These are phyloP conservation scores for Blastosporella zonata DNA, from an alignment of 1,284 basidiomycete species.

Conservation along the genomic window DNA sequence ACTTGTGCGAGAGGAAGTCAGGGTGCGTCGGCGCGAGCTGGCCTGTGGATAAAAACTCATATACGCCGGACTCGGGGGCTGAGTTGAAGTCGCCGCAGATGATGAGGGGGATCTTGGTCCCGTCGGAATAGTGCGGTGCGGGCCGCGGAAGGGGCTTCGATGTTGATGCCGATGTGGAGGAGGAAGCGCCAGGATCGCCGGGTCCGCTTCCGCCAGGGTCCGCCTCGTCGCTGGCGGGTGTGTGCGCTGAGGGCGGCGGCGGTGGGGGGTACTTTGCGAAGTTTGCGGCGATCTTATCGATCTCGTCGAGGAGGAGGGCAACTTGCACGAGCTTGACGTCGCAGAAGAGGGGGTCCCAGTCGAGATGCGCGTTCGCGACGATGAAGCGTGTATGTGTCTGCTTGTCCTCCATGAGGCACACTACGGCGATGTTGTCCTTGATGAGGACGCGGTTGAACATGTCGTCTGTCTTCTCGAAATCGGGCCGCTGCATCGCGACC, in stretches of 20 bases:
- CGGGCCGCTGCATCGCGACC: constrained; percentile 88
- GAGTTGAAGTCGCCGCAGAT: constrained; percentile 97
- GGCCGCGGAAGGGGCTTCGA: constrained; percentile 39
- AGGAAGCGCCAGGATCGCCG: constrained; percentile 18
- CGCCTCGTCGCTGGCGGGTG: constrained; percentile 13
- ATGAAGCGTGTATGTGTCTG: constrained; percentile 86
- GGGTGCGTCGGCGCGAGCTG: constrained; percentile 72
- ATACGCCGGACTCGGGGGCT: constrained; percentile 83
- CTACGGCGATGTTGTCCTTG: constrained; percentile 92
- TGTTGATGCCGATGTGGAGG: constrained; percentile 22
- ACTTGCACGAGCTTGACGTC: constrained; percentile 98
- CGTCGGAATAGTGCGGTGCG: constrained; percentile 74
- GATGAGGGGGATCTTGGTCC: constrained; percentile 87
- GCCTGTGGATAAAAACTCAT: constrained; percentile 86
- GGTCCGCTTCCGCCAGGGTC: constrained; percentile 10
- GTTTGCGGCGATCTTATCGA: constrained; percentile 84
- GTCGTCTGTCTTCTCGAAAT: constrained; percentile 98
- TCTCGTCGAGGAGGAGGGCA: constrained; percentile 89
- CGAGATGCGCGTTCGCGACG: constrained; percentile 89
- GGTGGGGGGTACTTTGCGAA: constrained; percentile 87
- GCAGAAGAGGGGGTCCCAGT: constrained; percentile 91
- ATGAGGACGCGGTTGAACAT: constrained; percentile 99
- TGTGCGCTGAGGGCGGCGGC: constrained; percentile 26
- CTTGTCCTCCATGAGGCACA: constrained; percentile 86
- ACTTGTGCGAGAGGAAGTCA: constrained; percentile 91